Percentiles rank a stretch among this genome's conserved stretches.
phyloP scores from a whole-genome alignment of 495 filamentous ascomycete genomes.

The Xylaria palmicola region DNA sequence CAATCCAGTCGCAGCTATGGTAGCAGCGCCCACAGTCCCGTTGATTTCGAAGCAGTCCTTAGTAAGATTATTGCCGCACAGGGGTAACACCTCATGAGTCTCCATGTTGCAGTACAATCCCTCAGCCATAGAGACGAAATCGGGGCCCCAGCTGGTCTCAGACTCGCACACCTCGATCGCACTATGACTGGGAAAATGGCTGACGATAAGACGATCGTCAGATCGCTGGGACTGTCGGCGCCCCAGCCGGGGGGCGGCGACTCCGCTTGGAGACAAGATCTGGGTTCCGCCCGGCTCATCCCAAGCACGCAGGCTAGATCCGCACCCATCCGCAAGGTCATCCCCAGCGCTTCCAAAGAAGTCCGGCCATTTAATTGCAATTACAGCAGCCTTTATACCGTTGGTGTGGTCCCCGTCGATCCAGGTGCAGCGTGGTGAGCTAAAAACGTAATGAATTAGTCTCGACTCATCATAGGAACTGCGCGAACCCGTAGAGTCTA shows the following conservation, averaged over 20 bases:
- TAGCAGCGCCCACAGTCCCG: background rate
- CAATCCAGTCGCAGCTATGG: background rate
- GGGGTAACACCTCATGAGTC: background rate
- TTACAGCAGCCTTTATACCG: background rate
- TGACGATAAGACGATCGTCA: slow-evolving; percentile 5
- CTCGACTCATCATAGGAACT: no score
- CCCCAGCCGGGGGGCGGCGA: background rate
- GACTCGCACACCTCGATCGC: slow-evolving; percentile 5
- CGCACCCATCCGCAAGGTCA: background rate
- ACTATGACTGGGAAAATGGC: background rate
- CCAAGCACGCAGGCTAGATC: background rate
- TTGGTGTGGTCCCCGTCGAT: background rate
- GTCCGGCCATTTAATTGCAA: background rate
- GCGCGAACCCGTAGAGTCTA: no score
- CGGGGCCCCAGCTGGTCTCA: slow-evolving; percentile 10
- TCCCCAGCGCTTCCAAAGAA: background rate
- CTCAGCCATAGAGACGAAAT: slow-evolving; percentile 15
- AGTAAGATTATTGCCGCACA: background rate
- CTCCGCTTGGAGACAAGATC: background rate
- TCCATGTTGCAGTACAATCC: slow-evolving; percentile 17
- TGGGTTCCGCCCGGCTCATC: background rate
- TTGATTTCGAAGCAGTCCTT: background rate
- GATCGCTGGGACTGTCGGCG: background rate
- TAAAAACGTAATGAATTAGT: no score
- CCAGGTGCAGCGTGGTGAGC: background rate